These are phyloP conservation scores for Flaveria robusta DNA, from an alignment of 129 eudicot species.

Conservation along the genomic window DNA sequence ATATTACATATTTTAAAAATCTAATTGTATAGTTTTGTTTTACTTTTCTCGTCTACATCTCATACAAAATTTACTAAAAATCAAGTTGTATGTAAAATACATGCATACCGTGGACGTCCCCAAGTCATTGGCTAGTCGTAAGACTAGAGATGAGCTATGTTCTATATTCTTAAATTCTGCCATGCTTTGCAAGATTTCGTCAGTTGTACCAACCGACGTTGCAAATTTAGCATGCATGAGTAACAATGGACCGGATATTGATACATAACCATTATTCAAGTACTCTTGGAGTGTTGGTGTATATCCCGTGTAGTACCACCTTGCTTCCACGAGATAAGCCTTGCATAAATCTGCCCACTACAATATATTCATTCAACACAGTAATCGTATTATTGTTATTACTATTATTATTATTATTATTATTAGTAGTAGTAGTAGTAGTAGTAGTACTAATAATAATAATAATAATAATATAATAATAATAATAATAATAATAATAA, in stretches of 20 bases:
- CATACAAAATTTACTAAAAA: no score
- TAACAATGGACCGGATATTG: slow-evolving; percentile 2
- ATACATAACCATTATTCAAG: slow-evolving; percentile 26
- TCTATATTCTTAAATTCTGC: slow-evolving; percentile 2
- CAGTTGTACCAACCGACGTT: not conserved
- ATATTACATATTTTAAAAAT: no score
- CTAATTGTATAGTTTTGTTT: no score
- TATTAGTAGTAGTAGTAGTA: no score
- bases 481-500: no score
- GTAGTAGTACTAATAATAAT: no score
- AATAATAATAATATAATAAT: no score
- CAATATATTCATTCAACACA: not conserved
- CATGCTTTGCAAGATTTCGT: slow-evolving; percentile 3
- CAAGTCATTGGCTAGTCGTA: slow-evolving; percentile 39
- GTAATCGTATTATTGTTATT: no score
- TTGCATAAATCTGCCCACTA: slow-evolving; percentile 42
- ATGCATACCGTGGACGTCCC: not conserved
- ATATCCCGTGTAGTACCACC: slow-evolving; percentile 24
- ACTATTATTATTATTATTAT: no score
- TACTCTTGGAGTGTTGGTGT: slow-evolving; percentile 37
- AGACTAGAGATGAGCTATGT: slow-evolving; percentile 17
- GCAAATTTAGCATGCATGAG: slow-evolving; percentile 20
- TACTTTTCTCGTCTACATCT: no score
- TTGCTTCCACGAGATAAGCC: slow-evolving; percentile 37
- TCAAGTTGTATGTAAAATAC: no score